Evolutionary conservation across 202 grass and related monocot genomes (phyloP).

Genomic region (Carex sylvatica): DNA sequence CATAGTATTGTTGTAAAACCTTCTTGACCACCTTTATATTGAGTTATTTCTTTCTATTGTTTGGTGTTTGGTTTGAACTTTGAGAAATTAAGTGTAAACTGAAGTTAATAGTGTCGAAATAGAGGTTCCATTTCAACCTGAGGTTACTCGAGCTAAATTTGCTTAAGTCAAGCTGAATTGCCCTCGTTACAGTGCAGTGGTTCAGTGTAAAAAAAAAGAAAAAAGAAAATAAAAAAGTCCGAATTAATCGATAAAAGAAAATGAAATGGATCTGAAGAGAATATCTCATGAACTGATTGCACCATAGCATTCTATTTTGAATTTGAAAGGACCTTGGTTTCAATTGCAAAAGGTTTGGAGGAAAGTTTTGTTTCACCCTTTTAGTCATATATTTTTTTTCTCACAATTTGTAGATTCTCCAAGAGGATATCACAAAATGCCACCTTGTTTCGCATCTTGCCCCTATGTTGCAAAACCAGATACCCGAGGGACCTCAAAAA

Average conservation of each 20-base stretch:
- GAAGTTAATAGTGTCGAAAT: neutral
- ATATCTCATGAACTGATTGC: neutral
- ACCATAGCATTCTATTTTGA: neutral
- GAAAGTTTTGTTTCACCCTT: neutral
- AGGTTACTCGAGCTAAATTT: neutral
- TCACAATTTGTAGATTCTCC: conserved; percentile 42
- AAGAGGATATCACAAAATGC: conserved; percentile 94
- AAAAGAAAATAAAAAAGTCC: neutral
- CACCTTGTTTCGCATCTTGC: conserved; percentile 64
- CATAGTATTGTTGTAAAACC: neutral
- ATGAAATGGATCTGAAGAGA: neutral
- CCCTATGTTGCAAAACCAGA: conserved; percentile 62
- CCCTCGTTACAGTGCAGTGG: neutral
- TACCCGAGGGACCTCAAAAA: conserved; percentile 27
- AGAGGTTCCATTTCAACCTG: neutral
- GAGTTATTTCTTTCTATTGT: neutral
- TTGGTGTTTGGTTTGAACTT: neutral
- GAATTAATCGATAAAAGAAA: neutral
- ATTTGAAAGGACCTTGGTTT: neutral
- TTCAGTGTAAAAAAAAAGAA: neutral
- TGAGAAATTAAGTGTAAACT: neutral
- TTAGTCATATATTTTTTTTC: neutral
- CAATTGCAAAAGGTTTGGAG: neutral
- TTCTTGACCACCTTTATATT: neutral
- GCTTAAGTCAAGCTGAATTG: neutral